phyloP scores from a whole-genome alignment of 768 basidiomycete genomes.

The Boletus insuetus region DNA sequence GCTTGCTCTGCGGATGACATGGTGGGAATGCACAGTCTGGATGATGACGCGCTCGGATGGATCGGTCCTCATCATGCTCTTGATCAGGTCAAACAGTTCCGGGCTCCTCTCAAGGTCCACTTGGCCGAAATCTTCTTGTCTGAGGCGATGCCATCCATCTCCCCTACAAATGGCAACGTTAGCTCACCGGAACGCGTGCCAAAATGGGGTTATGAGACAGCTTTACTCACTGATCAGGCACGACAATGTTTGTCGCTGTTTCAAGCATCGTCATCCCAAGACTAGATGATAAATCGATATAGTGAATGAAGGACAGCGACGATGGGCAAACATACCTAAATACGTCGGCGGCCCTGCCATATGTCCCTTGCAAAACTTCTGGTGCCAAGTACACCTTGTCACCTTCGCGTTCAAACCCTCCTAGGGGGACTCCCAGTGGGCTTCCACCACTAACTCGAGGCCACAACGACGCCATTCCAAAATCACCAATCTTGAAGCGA shows the following conservation, averaged over 20 bases:
- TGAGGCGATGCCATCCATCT: constrained; percentile 89
- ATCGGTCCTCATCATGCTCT: constrained; percentile 74
- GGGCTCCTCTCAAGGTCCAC: constrained; percentile 67
- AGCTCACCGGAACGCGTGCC: constrained; percentile 10
- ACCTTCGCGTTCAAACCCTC: constrained; percentile 89
- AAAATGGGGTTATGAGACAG: neutral
- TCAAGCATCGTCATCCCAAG: constrained; percentile 96
- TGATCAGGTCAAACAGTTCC: constrained; percentile 66
- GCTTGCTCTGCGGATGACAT: constrained; percentile 62
- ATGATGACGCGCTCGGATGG: constrained; percentile 58
- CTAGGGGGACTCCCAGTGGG: constrained; percentile 35
- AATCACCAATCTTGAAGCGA: constrained; percentile 94
- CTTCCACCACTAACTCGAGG: constrained; percentile 51
- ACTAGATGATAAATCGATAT: constrained; percentile 42
- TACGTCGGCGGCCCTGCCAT: constrained; percentile 92
- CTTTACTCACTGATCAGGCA: constrained; percentile 87
- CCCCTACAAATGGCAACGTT: constrained; percentile 55
- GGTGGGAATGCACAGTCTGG: constrained; percentile 55
- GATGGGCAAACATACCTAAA: constrained; percentile 70
- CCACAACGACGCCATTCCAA: constrained; percentile 97
- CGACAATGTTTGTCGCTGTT: constrained; percentile 91
- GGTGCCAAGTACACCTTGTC: constrained; percentile 97
- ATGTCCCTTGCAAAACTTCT: constrained; percentile 88
- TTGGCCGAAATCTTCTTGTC: constrained; percentile 88
- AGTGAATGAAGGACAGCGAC: neutral